A percentile compares a stretch with the other conserved stretches of the same genome.
Evolutionary conservation across 2,329 filamentous ascomycete species (phyloP).

Genomic region (Lachnellula suecica): DNA sequence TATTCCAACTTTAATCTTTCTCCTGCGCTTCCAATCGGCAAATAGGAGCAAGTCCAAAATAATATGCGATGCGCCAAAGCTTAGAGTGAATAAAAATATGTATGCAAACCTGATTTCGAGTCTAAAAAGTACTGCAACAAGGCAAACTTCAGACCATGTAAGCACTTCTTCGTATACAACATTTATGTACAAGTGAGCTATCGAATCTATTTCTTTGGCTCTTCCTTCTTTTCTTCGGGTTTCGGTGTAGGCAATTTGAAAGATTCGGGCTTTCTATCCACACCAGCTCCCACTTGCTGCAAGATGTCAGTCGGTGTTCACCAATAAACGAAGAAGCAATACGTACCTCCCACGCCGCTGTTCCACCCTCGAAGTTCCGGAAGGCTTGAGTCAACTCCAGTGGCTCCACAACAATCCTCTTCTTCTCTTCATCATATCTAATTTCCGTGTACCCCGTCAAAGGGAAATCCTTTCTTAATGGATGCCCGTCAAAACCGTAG

Average conservation of each 20-base stretch:
- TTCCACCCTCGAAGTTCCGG: slow-evolving; percentile 94
- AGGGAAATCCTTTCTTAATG: slow-evolving; percentile 95
- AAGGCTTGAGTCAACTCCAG: slow-evolving; percentile 97
- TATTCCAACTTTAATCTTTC: no score
- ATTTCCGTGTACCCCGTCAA: slow-evolving; percentile 98
- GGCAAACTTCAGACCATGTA: no score
- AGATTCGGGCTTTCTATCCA: slow-evolving; percentile 76
- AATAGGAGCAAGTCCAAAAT: no score
- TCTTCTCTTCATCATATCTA: slow-evolving; percentile 99
- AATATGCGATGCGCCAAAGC: no score
- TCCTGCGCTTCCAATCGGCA: no score
- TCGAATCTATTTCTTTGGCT: slow-evolving; percentile 78
- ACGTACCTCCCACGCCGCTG: slow-evolving; percentile 69
- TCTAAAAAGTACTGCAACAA: no score
- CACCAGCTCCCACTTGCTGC: slow-evolving; percentile 70
- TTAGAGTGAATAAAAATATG: no score
- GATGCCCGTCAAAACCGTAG: slow-evolving; percentile 98
- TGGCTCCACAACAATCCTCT: slow-evolving; percentile 97
- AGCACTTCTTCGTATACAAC: slow-evolving; percentile 10
- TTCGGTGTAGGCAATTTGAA: slow-evolving; percentile 97
- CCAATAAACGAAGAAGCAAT: slow-evolving; percentile 32
- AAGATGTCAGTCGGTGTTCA: slow-evolving; percentile 29
- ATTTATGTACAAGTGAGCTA: slow-evolving; percentile 29
- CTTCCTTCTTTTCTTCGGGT: slow-evolving; percentile 87
- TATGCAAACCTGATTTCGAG: no score